Conservation (phyloP, 208 protist genomes). For the Kentomonas sorsogonicus region DNA sequence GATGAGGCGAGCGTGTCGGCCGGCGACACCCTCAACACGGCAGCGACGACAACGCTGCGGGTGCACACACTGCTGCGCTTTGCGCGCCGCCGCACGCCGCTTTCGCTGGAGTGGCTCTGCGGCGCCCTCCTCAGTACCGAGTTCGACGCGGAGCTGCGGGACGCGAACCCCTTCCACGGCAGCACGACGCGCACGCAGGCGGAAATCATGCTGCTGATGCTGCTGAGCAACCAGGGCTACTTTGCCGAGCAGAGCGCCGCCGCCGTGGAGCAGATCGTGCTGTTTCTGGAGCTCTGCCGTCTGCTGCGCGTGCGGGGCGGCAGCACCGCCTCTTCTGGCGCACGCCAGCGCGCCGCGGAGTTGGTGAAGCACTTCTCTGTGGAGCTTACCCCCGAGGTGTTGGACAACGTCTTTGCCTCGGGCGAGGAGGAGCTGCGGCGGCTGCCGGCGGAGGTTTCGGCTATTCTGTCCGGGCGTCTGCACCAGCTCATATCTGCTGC, state of each 20-base stretch:
- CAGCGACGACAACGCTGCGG: slow-evolving; percentile 8
- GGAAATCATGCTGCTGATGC: slow-evolving; percentile 53
- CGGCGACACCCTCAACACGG: not conserved
- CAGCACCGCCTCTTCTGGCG: too few species aligned
- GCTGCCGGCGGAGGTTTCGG: slow-evolving; percentile 19
- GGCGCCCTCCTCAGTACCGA: slow-evolving; percentile 46
- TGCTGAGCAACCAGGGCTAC: slow-evolving; percentile 54
- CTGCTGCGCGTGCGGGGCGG: slow-evolving; percentile 22
- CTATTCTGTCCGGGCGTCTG: too few species aligned
- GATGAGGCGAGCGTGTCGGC: not conserved
- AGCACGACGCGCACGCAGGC: slow-evolving; percentile 20
- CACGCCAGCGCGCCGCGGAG: not conserved
- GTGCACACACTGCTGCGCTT: slow-evolving; percentile 26
- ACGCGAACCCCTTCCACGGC: slow-evolving; percentile 64
- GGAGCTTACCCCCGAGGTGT: slow-evolving; percentile 25
- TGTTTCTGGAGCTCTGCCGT: slow-evolving; percentile 48
- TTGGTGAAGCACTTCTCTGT: slow-evolving; percentile 50
- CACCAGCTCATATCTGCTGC: slow-evolving; percentile 36
- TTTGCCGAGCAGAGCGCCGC: slow-evolving; percentile 49
- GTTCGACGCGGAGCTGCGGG: slow-evolving; percentile 38
- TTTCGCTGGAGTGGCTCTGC: slow-evolving; percentile 58
- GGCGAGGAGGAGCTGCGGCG: slow-evolving; percentile 17
- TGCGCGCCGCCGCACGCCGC: slow-evolving; percentile 18
- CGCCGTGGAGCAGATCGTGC: slow-evolving; percentile 31
- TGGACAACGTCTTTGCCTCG: slow-evolving; percentile 17